These are phyloP conservation scores for Rhododendron mucronatum DNA, from an alignment of 148 eudicot species.

Conservation along the genomic window DNA sequence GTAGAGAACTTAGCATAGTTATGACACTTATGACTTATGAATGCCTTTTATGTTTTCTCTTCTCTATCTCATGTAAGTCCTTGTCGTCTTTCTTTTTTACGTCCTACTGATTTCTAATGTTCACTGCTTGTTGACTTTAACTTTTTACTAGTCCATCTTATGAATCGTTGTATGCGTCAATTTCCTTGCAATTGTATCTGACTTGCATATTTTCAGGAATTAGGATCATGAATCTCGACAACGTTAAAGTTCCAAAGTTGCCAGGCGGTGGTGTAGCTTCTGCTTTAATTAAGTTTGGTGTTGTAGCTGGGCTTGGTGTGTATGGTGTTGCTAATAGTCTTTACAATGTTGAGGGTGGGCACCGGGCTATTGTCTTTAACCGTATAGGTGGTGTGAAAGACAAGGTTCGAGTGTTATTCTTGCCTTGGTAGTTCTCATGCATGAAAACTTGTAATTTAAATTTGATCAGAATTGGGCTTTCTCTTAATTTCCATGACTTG, in stretches of 20 bases:
- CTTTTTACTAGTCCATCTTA: neutral
- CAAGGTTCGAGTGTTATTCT: slow-evolving; percentile 36
- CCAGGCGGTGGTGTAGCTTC: slow-evolving; percentile 67
- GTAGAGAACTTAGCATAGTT: neutral
- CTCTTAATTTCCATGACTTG: neutral
- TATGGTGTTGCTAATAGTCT: slow-evolving; percentile 66
- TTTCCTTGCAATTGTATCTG: neutral
- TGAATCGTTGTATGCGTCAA: neutral
- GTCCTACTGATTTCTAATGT: neutral
- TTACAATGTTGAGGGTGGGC: slow-evolving; percentile 89
- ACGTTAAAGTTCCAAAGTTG: slow-evolving; percentile 67
- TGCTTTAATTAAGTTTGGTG: slow-evolving; percentile 52
- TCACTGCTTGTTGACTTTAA: neutral
- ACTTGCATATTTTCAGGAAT: slow-evolving; percentile 1
- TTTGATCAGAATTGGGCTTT: neutral
- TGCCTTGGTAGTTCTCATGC: neutral
- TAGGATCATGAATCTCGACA: slow-evolving; percentile 50
- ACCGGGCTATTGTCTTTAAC: slow-evolving; percentile 82
- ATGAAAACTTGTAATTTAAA: neutral
- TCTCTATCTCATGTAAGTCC: neutral
- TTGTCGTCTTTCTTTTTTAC: neutral
- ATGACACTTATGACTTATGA: neutral
- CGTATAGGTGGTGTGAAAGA: slow-evolving; percentile 77
- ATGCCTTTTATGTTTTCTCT: neutral
- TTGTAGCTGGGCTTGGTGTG: slow-evolving; percentile 57